These are phyloP conservation scores for Didymella segeticola DNA, from an alignment of 2,329 filamentous ascomycete genomes.

Conservation along the genomic window DNA sequence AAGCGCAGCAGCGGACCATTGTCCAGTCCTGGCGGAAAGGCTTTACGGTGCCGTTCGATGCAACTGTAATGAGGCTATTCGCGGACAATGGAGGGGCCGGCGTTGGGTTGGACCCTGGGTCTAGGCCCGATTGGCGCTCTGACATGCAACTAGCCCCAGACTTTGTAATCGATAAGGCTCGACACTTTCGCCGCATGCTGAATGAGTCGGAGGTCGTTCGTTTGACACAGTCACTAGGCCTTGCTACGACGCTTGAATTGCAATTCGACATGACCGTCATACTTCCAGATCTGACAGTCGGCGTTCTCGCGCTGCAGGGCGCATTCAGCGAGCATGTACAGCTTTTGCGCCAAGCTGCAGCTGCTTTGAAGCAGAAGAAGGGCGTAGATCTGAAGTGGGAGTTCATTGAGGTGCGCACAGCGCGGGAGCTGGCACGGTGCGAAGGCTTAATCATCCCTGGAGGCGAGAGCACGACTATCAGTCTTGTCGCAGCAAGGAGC, in stretches of 20 bases:
- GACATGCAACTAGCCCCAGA: constrained; percentile 12
- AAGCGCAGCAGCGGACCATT: not conserved
- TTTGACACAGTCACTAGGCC: not conserved
- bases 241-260: not conserved
- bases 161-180: constrained; percentile 15
- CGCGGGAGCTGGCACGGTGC: constrained; percentile 72
- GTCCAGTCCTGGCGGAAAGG: not conserved
- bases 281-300: constrained; percentile 57
- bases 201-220: constrained; percentile 9
- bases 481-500: constrained; percentile 82
- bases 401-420: constrained; percentile 82
- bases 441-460: constrained; percentile 89
- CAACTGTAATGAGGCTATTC: constrained; percentile 23
- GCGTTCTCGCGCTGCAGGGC: constrained; percentile 82
- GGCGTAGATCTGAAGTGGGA: constrained; percentile 54
- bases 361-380: constrained; percentile 49
- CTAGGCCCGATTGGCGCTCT: constrained; percentile 7
- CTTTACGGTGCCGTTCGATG: not conserved
- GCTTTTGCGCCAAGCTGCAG: constrained; percentile 73
- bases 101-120: too few species aligned
- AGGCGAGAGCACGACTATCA: constrained; percentile 93
- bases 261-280: constrained; percentile 34
- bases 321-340: constrained; percentile 89
- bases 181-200: constrained; percentile 9
- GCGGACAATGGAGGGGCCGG: constrained; percentile 25